These are phyloP conservation scores for Pythium folliculosum DNA, from an alignment of 352 stramenopile species.

Conservation along the genomic window DNA sequence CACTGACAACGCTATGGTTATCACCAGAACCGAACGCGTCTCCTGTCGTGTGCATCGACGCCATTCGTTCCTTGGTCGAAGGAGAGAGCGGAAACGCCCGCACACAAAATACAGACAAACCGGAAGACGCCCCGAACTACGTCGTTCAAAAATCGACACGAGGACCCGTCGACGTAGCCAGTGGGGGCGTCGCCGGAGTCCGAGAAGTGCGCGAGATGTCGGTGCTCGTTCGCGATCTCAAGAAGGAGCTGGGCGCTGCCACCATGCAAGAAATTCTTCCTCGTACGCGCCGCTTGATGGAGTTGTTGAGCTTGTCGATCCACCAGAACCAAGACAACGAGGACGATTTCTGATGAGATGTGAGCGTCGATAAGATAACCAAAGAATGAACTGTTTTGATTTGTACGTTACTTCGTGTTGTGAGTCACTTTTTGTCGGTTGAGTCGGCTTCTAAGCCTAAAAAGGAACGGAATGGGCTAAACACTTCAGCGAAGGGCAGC, in stretches of 20 bases:
- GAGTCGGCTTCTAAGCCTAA: no score
- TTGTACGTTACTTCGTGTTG: background rate
- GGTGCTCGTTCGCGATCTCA: conserved; percentile 67
- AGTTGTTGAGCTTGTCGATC: conserved; percentile 76
- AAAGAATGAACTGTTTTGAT: conserved; percentile 1
- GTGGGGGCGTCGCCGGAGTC: conserved; percentile 50
- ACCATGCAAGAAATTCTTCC: conserved; percentile 79
- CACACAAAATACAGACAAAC: background rate
- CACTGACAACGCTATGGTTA: background rate
- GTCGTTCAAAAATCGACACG: conserved; percentile 51
- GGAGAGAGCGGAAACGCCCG: background rate
- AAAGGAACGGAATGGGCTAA: no score
- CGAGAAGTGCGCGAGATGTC: conserved; percentile 77
- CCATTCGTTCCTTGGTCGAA: conserved; percentile 29
- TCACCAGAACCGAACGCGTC: conserved; percentile 48
- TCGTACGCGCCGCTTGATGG: conserved; percentile 77
- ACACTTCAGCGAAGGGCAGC: no score
- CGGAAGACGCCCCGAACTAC: conserved; percentile 47
- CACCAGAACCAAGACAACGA: conserved; percentile 33
- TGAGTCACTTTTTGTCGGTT: background rate
- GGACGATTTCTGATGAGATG: conserved; percentile 22
- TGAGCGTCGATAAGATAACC: background rate
- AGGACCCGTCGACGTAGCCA: conserved; percentile 12
- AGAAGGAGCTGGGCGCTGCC: conserved; percentile 72
- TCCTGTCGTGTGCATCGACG: conserved; percentile 51